Evolutionary conservation across 768 basidiomycete genomes (phyloP).

Genomic region (Termitomyces eurrhizus): DNA sequence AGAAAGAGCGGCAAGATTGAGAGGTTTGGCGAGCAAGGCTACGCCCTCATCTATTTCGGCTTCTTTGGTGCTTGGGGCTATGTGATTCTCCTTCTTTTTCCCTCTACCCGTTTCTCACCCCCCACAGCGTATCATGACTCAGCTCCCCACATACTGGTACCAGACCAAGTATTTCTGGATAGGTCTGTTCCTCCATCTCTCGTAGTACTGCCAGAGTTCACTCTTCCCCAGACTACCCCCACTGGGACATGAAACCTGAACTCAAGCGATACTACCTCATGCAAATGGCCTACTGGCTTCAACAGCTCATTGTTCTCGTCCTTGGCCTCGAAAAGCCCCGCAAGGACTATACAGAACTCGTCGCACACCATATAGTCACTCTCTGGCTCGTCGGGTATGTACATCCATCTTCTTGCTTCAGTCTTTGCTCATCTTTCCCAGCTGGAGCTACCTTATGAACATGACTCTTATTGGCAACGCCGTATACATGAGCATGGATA

Average conservation of each 20-base stretch:
- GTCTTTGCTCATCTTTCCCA: conserved; percentile 23
- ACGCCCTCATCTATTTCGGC: conserved; percentile 79
- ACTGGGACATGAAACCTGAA: conserved; percentile 80
- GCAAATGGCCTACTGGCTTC: conserved; percentile 92
- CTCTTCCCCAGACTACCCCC: conserved; percentile 67
- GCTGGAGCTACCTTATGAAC: conserved; percentile 83
- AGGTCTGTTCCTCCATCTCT: conserved; percentile 35
- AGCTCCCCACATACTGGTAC: conserved; percentile 84
- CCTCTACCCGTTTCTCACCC: neutral
- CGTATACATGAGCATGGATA: conserved; percentile 95
- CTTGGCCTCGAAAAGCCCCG: conserved; percentile 91
- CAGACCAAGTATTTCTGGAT: conserved; percentile 82
- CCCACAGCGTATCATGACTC: conserved; percentile 73
- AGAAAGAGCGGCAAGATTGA: conserved; percentile 62
- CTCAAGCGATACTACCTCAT: conserved; percentile 93
- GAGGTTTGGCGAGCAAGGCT: conserved; percentile 89
- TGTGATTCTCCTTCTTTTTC: conserved; percentile 43
- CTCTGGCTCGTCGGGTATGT: conserved; percentile 88
- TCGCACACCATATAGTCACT: conserved; percentile 90
- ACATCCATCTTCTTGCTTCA: neutral
- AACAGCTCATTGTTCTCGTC: conserved; percentile 84
- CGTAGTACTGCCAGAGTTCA: neutral
- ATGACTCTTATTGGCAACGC: conserved; percentile 87
- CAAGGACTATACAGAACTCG: conserved; percentile 84
- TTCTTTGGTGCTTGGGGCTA: conserved; percentile 71